Evolutionary conservation across 495 filamentous ascomycete species (phyloP).

Genomic region (Penicillium angulare): DNA sequence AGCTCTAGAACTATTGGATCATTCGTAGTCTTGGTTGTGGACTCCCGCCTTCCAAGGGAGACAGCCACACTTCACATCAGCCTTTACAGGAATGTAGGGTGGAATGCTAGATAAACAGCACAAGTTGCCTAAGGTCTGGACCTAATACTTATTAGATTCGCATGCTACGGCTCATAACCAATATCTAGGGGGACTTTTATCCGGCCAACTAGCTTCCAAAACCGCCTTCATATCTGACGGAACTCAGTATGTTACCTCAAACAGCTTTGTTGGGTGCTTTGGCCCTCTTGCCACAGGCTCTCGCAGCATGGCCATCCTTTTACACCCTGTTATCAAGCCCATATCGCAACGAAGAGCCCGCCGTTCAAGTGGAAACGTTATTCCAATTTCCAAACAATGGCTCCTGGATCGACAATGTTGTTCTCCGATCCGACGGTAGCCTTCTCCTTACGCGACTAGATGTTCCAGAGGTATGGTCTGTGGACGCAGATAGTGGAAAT

Average conservation of each 20-base stretch:
- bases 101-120: no score
- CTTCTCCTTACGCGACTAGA: slow-evolving; percentile 38
- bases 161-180: no score
- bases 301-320: slow-evolving; percentile 10
- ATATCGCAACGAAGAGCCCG: slow-evolving; percentile 12
- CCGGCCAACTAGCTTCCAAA: no score
- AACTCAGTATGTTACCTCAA: slow-evolving; percentile 11
- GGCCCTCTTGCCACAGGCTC: slow-evolving; percentile 7
- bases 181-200: no score
- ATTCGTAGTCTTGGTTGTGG: no score
- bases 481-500: slow-evolving; percentile 35
- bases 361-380: slow-evolving; percentile 22
- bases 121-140: no score
- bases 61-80: no score
- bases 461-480: slow-evolving; percentile 37
- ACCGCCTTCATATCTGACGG: not conserved
- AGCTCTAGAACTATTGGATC: no score
- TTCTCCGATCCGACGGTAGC: slow-evolving; percentile 28
- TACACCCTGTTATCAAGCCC: not conserved
- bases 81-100: no score
- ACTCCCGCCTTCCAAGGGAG: no score
- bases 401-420: slow-evolving; percentile 44
- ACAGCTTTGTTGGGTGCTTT: slow-evolving; percentile 10
- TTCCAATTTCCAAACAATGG: slow-evolving; percentile 34
- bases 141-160: no score